Evolutionary conservation across 352 stramenopile genomes (phyloP), one percentile per base, ranked within the genome.

Genomic region (Phytophthora megakarya): DNA sequence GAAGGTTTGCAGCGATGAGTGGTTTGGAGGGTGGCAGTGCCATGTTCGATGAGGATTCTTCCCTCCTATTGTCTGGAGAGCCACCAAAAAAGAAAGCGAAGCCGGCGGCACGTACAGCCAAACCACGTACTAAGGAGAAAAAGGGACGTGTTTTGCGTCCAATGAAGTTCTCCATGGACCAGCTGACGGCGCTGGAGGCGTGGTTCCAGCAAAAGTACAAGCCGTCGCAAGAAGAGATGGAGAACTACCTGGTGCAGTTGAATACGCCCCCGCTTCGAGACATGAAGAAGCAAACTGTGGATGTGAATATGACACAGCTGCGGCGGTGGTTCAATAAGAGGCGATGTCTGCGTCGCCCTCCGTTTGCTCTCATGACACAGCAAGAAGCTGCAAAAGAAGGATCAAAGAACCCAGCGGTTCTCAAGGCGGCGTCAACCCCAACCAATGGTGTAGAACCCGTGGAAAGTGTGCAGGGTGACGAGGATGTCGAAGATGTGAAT

Each of bases 161-260:
- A 5, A 95, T 95, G 86, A 95, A 95, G 51, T 95, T 95, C 39
- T 90, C 81, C 0, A 92, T 95, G 81, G 72, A 88, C 23, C 86
- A 95, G 55, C 67, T 95, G 40, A 88, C 76, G 59, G 84, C 85
- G 4, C 70, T 95, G 8, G 86, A 95, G 54, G 73, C 62, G 18
- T 95, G 86, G 86, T 95, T 95, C 61, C 86, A 95, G 61, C 80
- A 91, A 52, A 95, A 90, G 51, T 95, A 93, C 76, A 95, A 95
- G 50, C 86, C 86, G 9, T 88, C 75, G 9, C 81, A 91, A 61
- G 67, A 72, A 25, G 86, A 95, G 49, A 91, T 95, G 86, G 86
- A 95, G 60, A 73, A 65, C 9, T 95, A 92, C 42, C 47, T 95
- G 40, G 62, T 70, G 11, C 58, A 84, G 50, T 59, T 95, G 48